Evolutionary conservation across 371 early-diverging fungal species (phyloP), one percentile per base, ranked within the genome.

Genomic region (Mucor plumbeus): DNA sequence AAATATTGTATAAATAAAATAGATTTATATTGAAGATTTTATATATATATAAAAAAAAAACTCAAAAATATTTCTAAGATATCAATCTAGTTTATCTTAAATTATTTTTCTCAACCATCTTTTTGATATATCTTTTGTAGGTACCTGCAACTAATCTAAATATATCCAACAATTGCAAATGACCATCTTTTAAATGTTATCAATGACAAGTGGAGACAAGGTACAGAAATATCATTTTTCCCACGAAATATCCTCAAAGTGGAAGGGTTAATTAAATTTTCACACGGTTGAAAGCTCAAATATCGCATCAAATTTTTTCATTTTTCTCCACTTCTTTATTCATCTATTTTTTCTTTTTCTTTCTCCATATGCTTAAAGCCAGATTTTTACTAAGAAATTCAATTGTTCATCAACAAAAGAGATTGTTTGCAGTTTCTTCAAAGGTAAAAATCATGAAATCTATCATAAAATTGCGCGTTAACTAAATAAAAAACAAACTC

Each of bases 211-310:
- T 19, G 47, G 26, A 53, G 31, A 5, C 31, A 31, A 53, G 53
- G 53, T 31, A 53, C 53, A 10, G 13, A 53, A 53, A 21, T 53
- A 19, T 53, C 53, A 53, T 59, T 63, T 68, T 68, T 68, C 69
- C 69, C 69, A 68, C 69, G 69, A 57, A 63, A 41, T 21, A 33
- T 13, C 40, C 59, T 47, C 38, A 44, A 67, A 48, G 41, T 50
- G 61, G 66, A 63, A 68, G 53, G 13, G 10, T 35, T 17, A 33
- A 14, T 26, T 50, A 57, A 47, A 59, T 63, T 63, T 63, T 63
- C 63, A 68, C 63, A 68, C 69, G 63, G 50, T 68, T 44, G 26
- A 40, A 59, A 36, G 47, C 47, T 15, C 38, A 40, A 41, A 15
- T 53, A 53, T 53, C 53, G 26, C 53, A 57, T 21, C 33, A 56